A percentile compares a stretch with the other conserved stretches of the same genome.
Evolutionary conservation across 179 eudicot genomes (phyloP).

Genomic region (Camellia oleifera): DNA sequence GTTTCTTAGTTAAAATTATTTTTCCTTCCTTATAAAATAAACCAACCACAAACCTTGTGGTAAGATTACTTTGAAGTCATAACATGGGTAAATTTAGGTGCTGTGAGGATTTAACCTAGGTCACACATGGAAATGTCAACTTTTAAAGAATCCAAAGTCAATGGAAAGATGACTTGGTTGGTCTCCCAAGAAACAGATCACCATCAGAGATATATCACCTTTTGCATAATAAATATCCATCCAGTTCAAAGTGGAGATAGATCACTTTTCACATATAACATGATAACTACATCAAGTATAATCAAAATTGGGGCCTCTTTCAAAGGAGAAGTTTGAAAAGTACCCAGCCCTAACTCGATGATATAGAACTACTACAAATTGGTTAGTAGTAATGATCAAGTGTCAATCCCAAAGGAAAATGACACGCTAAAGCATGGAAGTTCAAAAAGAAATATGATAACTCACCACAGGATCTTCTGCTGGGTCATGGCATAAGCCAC

Average conservation of each 20-base stretch:
- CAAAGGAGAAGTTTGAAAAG: not conserved
- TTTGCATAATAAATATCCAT: not conserved
- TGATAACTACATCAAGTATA: not conserved
- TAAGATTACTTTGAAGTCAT: not conserved
- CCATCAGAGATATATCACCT: not conserved
- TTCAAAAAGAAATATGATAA: conserved; percentile 8
- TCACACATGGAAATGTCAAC: not conserved
- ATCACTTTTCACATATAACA: not conserved
- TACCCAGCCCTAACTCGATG: not conserved
- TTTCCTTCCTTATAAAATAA: not conserved
- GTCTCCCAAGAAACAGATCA: conserved; percentile 3
- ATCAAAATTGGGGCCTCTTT: conserved; percentile 1
- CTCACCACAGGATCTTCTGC: conserved; percentile 77
- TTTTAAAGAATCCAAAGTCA: not conserved
- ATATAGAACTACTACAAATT: not conserved
- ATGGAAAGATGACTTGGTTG: not conserved
- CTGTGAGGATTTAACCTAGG: not conserved
- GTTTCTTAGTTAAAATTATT: not conserved
- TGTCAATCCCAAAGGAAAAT: not conserved
- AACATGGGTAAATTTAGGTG: not conserved
- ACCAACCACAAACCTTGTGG: not conserved
- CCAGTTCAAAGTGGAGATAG: not conserved
- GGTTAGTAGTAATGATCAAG: not conserved
- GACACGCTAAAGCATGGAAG: conserved; percentile 7
- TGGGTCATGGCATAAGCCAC: conserved; percentile 82